Evolutionary conservation across 73 alveolate species (phyloP).

Genomic region (Paraurostyla sp.): DNA sequence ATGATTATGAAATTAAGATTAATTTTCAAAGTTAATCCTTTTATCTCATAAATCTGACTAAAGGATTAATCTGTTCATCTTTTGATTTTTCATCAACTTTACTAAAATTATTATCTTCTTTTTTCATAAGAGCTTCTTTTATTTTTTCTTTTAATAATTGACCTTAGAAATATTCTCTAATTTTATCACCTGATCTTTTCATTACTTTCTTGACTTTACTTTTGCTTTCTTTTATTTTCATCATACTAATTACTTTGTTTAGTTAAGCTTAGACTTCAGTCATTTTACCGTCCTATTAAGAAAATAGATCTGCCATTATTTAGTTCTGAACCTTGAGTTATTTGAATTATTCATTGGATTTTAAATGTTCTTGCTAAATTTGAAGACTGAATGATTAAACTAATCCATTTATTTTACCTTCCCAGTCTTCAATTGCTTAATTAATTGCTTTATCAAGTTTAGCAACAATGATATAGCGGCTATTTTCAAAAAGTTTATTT

Average conservation of each 20-base stretch:
- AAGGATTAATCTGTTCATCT: too few relatives aligned
- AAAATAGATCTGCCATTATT: not conserved
- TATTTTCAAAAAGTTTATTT: conserved; percentile 23
- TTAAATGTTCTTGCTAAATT: not conserved
- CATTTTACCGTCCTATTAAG: conserved; percentile 34
- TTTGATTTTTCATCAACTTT: too few relatives aligned
- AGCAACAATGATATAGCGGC: conserved; percentile 39
- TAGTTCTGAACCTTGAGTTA: not conserved
- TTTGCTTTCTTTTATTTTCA: conserved; percentile 9
- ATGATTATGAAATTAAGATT: too few relatives aligned
- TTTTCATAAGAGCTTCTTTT: too few relatives aligned
- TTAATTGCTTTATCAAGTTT: conserved; percentile 9
- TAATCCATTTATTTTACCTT: conserved; percentile 29
- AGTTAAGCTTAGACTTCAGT: conserved; percentile 2
- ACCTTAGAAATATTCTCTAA: not conserved
- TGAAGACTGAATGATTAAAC: not conserved
- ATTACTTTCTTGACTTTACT: not conserved
- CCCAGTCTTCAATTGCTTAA: conserved; percentile 36
- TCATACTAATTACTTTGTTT: not conserved
- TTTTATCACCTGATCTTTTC: conserved; percentile 24
- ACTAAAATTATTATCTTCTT: too few relatives aligned
- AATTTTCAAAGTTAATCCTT: too few relatives aligned
- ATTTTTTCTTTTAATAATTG: not conserved
- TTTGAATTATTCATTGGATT: not conserved
- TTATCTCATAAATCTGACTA: too few relatives aligned